These are phyloP conservation scores for Suhomyces guaymorum DNA, from an alignment of 1,139 yeast genomes.

Conservation along the genomic window DNA sequence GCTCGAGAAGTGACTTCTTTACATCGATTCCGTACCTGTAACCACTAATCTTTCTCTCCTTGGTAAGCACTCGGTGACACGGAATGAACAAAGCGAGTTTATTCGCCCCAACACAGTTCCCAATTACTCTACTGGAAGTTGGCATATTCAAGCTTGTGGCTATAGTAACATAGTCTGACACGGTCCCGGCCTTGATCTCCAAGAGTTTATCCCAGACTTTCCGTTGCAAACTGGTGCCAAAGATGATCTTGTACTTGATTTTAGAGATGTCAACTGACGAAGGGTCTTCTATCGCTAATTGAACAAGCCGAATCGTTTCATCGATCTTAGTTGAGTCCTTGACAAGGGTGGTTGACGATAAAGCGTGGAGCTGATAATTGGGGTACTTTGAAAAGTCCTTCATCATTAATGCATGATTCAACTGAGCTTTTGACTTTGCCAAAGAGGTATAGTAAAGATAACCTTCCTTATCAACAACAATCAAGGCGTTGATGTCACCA, in stretches of 20 bases:
- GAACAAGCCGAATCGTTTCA: constrained; percentile 16
- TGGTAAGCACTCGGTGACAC: constrained; percentile 27
- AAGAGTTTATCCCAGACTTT: constrained; percentile 25
- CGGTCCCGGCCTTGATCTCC: constrained; percentile 18
- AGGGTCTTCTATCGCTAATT: constrained; percentile 18
- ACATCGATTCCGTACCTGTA: constrained; percentile 25
- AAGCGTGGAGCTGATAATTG: constrained; percentile 6
- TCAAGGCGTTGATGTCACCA: constrained; percentile 14
- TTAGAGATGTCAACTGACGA: constrained; percentile 4
- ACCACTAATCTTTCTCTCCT: constrained; percentile 22
- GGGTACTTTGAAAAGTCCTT: constrained; percentile 18
- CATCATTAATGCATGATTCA: constrained; percentile 14
- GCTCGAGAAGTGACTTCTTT: constrained; percentile 16
- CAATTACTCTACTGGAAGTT: constrained; percentile 24
- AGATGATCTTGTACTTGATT: constrained; percentile 16
- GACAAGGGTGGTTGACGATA: constrained; percentile 4
- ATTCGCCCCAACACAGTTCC: constrained; percentile 28
- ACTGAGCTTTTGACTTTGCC: constrained; percentile 14
- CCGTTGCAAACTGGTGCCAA: constrained; percentile 27
- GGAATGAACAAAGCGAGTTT: constrained; percentile 27
- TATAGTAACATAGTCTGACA: constrained; percentile 19
- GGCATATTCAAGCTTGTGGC: constrained; percentile 21
- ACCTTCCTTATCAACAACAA: constrained; percentile 23
- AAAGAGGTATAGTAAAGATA: constrained; percentile 24
- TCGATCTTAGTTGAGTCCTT: constrained; percentile 9